A percentile compares a stretch with the other conserved stretches of the same genome.
Conservation (phyloP, 2,329 filamentous ascomycete species). For the Monascus ruber region DNA sequence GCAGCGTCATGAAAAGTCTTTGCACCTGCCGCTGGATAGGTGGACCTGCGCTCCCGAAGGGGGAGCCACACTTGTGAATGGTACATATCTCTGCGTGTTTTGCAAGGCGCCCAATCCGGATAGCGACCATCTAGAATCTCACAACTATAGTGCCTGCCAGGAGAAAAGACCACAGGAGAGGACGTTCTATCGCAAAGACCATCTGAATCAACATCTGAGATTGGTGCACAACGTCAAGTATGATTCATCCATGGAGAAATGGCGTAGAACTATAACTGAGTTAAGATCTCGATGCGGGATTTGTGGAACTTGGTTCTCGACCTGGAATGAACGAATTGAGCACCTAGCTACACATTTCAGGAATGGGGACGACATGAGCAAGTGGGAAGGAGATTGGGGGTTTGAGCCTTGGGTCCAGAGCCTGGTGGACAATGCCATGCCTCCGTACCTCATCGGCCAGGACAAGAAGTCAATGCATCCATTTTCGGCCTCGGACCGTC, state of each 20-base stretch:
- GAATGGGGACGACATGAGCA: slow-evolving; percentile 24
- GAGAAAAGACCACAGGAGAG: slow-evolving; percentile 49
- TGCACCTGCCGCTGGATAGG: slow-evolving; percentile 46
- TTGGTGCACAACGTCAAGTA: slow-evolving; percentile 50
- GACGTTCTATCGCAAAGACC: slow-evolving; percentile 53
- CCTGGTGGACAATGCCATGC: slow-evolving; percentile 26
- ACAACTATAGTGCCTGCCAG: slow-evolving; percentile 49
- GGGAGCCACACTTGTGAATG: slow-evolving; percentile 39
- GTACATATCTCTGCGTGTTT: slow-evolving; percentile 46
- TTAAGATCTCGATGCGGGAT: slow-evolving; percentile 41
- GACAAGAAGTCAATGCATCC: slow-evolving; percentile 23
- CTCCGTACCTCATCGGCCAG: slow-evolving; percentile 25
- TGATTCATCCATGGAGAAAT: slow-evolving; percentile 44
- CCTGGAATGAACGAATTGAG: slow-evolving; percentile 35
- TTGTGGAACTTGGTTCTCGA: slow-evolving; percentile 28
- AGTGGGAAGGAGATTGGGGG: slow-evolving; percentile 32
- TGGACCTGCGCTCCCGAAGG: slow-evolving; percentile 52
- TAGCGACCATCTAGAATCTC: slow-evolving; percentile 45
- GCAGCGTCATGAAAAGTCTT: slow-evolving; percentile 48
- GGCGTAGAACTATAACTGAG: slow-evolving; percentile 45
- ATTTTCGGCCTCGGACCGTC: slow-evolving; percentile 14
- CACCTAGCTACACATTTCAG: slow-evolving; percentile 31
- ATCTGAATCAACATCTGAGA: slow-evolving; percentile 49
- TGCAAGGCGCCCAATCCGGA: slow-evolving; percentile 45
- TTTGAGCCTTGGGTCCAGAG: slow-evolving; percentile 26